These are phyloP conservation scores for Paraurostyla sp. DNA, from an alignment of 73 alveolate species.

Conservation along the genomic window DNA sequence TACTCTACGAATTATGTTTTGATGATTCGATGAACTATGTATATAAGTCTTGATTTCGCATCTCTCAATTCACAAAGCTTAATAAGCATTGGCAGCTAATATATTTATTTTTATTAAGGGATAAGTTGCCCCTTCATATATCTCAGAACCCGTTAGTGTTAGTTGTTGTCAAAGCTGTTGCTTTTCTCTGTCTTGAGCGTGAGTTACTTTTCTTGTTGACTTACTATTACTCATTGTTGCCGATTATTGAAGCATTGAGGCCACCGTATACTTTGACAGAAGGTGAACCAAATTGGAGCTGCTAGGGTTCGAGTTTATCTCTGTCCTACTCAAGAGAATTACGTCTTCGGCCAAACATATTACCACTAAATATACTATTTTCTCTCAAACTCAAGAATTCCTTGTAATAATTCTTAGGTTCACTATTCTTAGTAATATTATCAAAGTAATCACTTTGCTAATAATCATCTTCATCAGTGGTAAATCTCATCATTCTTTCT, in stretches of 20 bases:
- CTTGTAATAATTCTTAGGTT: conserved; percentile 45
- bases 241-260: not conserved
- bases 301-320: conserved; percentile 1
- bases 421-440: conserved; percentile 32
- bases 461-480: conserved; percentile 19
- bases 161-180: conserved; percentile 16
- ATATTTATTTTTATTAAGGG: too few species aligned
- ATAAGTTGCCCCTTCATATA: too few species aligned
- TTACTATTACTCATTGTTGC: not conserved
- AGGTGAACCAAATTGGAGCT: not conserved
- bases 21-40: too few species aligned
- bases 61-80: too few species aligned
- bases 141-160: not conserved
- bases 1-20: too few species aligned
- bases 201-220: not conserved
- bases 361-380: conserved; percentile 33
- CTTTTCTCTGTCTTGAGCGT: not conserved
- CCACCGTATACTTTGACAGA: not conserved
- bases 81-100: too few species aligned
- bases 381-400: conserved; percentile 40
- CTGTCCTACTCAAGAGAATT: conserved; percentile 30
- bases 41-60: too few species aligned
- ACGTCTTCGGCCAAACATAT: conserved; percentile 6
- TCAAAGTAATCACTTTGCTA: not conserved
- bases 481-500: not conserved